Percentiles rank a stretch among this genome's conserved stretches.
Evolutionary conservation across 768 basidiomycete species (phyloP).

Genomic region (Boletus vermiculosoides): DNA sequence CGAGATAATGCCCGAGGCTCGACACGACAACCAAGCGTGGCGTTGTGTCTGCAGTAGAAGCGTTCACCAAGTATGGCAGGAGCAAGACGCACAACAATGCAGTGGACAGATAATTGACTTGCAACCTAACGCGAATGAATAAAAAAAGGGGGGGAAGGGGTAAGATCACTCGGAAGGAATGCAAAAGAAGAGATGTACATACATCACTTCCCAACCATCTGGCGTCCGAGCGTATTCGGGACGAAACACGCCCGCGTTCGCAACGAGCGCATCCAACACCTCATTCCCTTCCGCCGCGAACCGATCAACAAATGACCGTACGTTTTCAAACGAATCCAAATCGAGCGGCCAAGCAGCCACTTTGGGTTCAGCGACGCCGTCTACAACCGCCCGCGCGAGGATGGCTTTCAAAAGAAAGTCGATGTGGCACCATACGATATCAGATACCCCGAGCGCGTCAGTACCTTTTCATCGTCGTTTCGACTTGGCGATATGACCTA

Average conservation of each 20-base stretch:
- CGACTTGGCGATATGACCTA: background rate
- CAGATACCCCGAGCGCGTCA: background rate
- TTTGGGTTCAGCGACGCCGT: background rate
- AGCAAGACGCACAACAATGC: conserved; percentile 32
- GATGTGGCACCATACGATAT: background rate
- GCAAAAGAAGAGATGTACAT: conserved; percentile 22
- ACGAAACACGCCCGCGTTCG: conserved; percentile 27
- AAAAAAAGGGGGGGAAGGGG: background rate
- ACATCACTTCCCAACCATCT: conserved; percentile 52
- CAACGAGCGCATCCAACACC: conserved; percentile 29
- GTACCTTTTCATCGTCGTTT: background rate
- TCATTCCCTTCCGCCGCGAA: conserved; percentile 23
- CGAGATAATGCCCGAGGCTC: conserved; percentile 28
- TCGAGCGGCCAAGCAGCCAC: conserved; percentile 34
- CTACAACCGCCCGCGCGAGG: conserved; percentile 11
- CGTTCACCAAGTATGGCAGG: conserved; percentile 29
- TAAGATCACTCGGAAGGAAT: background rate
- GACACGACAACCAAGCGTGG: conserved; percentile 29
- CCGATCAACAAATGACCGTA: conserved; percentile 30
- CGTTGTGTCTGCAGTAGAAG: conserved; percentile 12
- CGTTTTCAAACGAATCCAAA: conserved; percentile 29
- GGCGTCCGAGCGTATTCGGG: conserved; percentile 25
- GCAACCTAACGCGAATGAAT: conserved; percentile 22
- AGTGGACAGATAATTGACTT: conserved; percentile 35
- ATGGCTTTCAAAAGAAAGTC: background rate